Evolutionary conservation across 768 basidiomycete genomes (phyloP).

Genomic region (Kwoniella sp.): DNA sequence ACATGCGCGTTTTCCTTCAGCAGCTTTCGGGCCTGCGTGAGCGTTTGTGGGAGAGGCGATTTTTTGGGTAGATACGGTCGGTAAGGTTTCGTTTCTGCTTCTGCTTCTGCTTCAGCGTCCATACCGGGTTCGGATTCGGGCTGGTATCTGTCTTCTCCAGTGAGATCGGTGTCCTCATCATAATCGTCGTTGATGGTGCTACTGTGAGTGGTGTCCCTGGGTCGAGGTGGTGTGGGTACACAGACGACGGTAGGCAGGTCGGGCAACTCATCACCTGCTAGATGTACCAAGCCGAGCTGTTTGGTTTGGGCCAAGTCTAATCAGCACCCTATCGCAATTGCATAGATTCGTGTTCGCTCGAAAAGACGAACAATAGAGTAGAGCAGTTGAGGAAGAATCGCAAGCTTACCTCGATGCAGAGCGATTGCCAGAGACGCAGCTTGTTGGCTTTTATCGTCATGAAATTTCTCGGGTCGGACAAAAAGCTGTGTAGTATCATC

Average conservation of each 20-base stretch:
- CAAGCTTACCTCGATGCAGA: conserved; percentile 45
- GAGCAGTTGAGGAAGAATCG: no score
- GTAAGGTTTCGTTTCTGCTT: no score
- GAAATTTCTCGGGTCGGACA: conserved; percentile 28
- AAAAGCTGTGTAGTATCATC: conserved; percentile 30
- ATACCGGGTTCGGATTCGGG: no score
- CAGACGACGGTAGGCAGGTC: conserved; percentile 21
- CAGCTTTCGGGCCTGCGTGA: conserved; percentile 30
- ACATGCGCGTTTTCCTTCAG: conserved; percentile 40
- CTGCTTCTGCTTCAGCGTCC: no score
- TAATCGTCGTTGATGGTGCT: not conserved
- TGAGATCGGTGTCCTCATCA: conserved; percentile 5
- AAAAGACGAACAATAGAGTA: no score
- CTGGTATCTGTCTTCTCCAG: no score
- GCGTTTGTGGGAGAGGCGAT: conserved; percentile 31
- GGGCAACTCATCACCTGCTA: conserved; percentile 18
- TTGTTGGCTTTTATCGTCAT: conserved; percentile 40
- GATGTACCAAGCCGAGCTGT: conserved; percentile 39
- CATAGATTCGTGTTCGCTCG: no score
- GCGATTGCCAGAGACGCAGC: conserved; percentile 47
- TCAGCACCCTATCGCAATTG: no score
- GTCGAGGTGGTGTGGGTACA: conserved; percentile 5
- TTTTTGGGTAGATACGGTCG: conserved; percentile 5
- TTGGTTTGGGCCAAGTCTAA: no score
- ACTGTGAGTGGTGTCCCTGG: conserved; percentile 2